These are phyloP conservation scores for Prunus persica DNA, from an alignment of 306 rosid genomes.

Conservation along the genomic window Prunus_persica_NCBIv2 NC_034016.1:18104501-18105000, in stretches of 20 bases:
- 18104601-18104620: constrained; percentile 27
- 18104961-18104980: constrained; percentile 37
- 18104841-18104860: constrained; percentile 39
- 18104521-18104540: constrained; percentile 53
- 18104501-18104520: constrained; percentile 52
- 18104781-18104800: constrained; percentile 35
- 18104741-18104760: constrained; percentile 36
- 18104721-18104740: constrained; percentile 45
- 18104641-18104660: constrained; percentile 37
- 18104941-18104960: constrained; percentile 48
- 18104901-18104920: constrained; percentile 43
- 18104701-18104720: constrained; percentile 31
- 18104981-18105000: constrained; percentile 51
- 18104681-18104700: constrained; percentile 41
- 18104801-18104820: constrained; percentile 36
- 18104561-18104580: constrained; percentile 38
- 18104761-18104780: constrained; percentile 39
- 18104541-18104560: constrained; percentile 52
- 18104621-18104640: neutral
- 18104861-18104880: constrained; percentile 30
- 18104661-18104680: constrained; percentile 35
- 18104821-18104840: constrained; percentile 44
- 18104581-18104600: constrained; percentile 34
- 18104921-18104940: constrained; percentile 40
- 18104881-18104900: constrained; percentile 24